A percentile compares a stretch with the other conserved stretches of the same genome.
phyloP scores from a whole-genome alignment of 2,329 filamentous ascomycete species.

The Epichloe festucae region DNA sequence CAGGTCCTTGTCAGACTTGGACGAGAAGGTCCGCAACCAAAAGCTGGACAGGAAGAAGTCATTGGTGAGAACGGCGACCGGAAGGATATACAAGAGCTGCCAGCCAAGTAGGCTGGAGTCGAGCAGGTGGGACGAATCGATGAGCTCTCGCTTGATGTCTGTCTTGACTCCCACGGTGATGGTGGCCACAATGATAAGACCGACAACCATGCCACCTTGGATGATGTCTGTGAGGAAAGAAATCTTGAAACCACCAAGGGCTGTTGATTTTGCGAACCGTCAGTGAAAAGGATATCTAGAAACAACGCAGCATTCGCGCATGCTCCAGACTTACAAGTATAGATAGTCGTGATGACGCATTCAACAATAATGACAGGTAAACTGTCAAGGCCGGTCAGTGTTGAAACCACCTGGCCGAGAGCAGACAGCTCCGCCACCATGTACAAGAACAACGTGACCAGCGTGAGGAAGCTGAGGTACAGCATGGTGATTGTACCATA shows the following conservation, averaged over 20 bases:
- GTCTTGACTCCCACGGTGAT: constrained; percentile 68
- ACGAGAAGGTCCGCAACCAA: constrained; percentile 75
- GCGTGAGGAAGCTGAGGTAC: constrained; percentile 64
- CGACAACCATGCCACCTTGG: constrained; percentile 65
- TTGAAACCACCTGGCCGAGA: constrained; percentile 63
- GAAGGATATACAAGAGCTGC: constrained; percentile 76
- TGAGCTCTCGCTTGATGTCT: constrained; percentile 54
- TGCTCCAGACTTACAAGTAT: constrained; percentile 47
- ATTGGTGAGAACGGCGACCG: constrained; percentile 69
- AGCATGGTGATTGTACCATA: constrained; percentile 58
- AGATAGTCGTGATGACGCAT: constrained; percentile 66
- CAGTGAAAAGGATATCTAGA: background rate
- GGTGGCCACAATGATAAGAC: constrained; percentile 61
- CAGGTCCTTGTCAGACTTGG: constrained; percentile 65
- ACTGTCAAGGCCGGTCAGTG: constrained; percentile 61
- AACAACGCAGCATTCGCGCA: background rate
- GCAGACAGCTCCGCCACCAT: constrained; percentile 78
- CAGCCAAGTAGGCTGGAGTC: constrained; percentile 61
- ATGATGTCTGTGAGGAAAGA: constrained; percentile 77
- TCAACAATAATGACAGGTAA: constrained; percentile 68
- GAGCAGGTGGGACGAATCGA: constrained; percentile 57
- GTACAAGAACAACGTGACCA: constrained; percentile 74
- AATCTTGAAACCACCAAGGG: constrained; percentile 69
- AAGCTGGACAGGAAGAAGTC: constrained; percentile 78
- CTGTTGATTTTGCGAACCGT: constrained; percentile 22